A percentile compares a stretch with the other conserved stretches of the same genome.
phyloP scores from a whole-genome alignment of 2,329 filamentous ascomycete species.

The Aspergillus unguis region DNA sequence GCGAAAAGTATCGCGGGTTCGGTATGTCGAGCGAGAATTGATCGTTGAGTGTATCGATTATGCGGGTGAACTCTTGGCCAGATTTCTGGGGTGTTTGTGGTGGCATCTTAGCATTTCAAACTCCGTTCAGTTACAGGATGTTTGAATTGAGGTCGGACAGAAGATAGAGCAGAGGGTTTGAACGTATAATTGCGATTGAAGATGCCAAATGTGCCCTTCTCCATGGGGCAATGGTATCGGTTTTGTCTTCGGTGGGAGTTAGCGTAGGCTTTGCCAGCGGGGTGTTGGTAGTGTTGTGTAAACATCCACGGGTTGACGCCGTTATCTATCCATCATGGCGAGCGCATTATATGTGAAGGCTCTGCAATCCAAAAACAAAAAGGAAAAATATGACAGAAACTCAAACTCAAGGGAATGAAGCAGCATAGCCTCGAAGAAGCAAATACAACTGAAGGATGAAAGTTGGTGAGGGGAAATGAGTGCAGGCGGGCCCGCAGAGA shows the following conservation, averaged over 20 bases:
- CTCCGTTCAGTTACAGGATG: too few species aligned
- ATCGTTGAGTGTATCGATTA: constrained; percentile 34
- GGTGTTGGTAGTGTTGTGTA: too few species aligned
- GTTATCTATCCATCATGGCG: neutral
- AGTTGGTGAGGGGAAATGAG: neutral
- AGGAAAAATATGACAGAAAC: neutral
- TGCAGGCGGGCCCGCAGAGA: constrained; percentile 1
- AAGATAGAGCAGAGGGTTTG: too few species aligned
- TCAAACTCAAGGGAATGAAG: neutral
- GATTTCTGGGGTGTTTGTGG: constrained; percentile 24
- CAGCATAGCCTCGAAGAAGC: neutral
- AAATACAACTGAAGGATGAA: neutral
- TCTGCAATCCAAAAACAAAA: neutral
- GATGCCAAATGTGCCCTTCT: too few species aligned
- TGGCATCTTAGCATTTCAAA: constrained; percentile 43
- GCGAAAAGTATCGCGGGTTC: constrained; percentile 21
- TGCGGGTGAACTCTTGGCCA: constrained; percentile 22
- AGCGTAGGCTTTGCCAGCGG: too few species aligned
- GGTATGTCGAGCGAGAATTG: constrained; percentile 35
- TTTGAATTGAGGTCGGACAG: too few species aligned
- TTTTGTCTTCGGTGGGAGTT: too few species aligned
- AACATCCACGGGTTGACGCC: too few species aligned
- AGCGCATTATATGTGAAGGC: neutral
- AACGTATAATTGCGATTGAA: too few species aligned
- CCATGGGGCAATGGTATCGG: too few species aligned